Evolutionary conservation across 169 alveolate genomes (phyloP).

Genomic region (Plasmodium billcollinsi): DNA sequence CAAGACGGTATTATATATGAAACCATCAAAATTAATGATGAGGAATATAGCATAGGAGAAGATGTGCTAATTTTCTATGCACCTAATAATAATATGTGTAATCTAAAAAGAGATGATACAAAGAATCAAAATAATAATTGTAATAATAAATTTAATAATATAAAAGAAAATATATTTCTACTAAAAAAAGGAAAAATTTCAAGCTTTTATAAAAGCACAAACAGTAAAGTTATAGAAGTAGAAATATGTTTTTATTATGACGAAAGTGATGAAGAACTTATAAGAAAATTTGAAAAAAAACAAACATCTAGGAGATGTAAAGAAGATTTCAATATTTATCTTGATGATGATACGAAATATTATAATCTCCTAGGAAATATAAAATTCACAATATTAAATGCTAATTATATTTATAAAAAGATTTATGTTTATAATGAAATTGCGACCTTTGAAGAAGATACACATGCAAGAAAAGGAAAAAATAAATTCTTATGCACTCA

Average conservation of each 20-base stretch:
- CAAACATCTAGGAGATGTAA: conserved; percentile 23
- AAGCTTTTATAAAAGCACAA: conserved; percentile 24
- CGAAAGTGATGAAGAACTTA: conserved; percentile 10
- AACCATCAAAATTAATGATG: conserved; percentile 15
- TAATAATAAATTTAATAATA: too few species aligned
- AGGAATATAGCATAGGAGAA: conserved; percentile 26
- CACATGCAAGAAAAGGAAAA: conserved; percentile 12
- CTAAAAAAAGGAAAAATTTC: conserved; percentile 57
- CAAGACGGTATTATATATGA: conserved; percentile 64
- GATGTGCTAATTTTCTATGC: conserved; percentile 26
- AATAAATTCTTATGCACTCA: conserved; percentile 49
- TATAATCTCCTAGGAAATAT: conserved; percentile 54
- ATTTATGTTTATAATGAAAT: conserved; percentile 39
- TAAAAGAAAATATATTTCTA: neutral
- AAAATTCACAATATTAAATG: conserved; percentile 29
- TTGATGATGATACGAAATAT: conserved; percentile 15
- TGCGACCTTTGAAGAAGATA: conserved; percentile 15
- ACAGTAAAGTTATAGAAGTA: conserved; percentile 6
- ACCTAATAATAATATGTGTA: too few species aligned
- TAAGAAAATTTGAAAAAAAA: conserved; percentile 10
- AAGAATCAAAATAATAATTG: too few species aligned
- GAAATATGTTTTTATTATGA: conserved; percentile 59
- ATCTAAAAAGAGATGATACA: too few species aligned
- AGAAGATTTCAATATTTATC: conserved; percentile 14
- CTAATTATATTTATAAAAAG: conserved; percentile 52